These are phyloP conservation scores for Medicago ruthenica DNA, from an alignment of 306 rosid species.

Conservation along the genomic window DNA sequence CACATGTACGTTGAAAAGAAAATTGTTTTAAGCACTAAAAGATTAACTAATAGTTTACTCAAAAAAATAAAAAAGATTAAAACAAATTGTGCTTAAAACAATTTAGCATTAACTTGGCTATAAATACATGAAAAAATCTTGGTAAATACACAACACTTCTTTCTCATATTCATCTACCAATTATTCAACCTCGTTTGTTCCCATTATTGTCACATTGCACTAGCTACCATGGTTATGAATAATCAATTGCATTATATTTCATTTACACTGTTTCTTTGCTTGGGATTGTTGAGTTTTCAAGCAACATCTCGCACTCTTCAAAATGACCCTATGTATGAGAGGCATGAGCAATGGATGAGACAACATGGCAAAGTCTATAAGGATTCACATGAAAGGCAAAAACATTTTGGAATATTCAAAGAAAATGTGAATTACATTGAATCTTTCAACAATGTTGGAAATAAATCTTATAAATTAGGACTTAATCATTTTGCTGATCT, in stretches of 20 bases:
- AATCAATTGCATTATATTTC: background rate
- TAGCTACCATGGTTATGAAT: background rate
- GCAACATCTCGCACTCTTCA: conserved; percentile 9
- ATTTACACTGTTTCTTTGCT: conserved; percentile 4
- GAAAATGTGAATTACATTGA: conserved; percentile 19
- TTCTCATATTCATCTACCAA: background rate
- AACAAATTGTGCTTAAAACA: no score
- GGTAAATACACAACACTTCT: background rate
- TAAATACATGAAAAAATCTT: background rate
- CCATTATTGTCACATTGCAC: background rate
- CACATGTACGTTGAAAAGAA: background rate
- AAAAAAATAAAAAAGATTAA: no score
- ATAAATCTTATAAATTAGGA: background rate
- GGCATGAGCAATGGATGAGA: background rate
- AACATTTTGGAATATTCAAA: conserved; percentile 1
- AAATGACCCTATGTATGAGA: conserved; percentile 1
- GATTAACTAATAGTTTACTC: background rate
- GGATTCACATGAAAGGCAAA: background rate
- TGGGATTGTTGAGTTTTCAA: background rate
- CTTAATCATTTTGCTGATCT: background rate
- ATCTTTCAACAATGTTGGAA: background rate
- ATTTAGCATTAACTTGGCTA: background rate
- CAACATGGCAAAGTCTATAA: conserved; percentile 1
- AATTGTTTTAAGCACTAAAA: background rate
- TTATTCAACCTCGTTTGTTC: background rate